Evolutionary conservation across 2,329 filamentous ascomycete species (phyloP).

Genomic region (Fusarium temperatum): DNA sequence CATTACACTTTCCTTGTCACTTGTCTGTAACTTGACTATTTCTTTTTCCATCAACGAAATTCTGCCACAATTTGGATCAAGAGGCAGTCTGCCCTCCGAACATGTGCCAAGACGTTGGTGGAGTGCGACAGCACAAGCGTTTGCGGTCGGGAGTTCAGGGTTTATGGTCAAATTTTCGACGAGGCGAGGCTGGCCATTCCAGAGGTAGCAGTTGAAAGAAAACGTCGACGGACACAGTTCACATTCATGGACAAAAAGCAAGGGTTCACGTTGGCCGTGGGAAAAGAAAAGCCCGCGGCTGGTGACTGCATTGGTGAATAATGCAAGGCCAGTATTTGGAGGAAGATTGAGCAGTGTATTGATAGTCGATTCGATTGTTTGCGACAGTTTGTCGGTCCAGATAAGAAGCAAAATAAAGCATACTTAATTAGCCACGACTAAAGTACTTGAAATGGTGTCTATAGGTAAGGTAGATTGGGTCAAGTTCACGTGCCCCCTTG

Average conservation of each 20-base stretch:
- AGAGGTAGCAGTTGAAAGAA: constrained; percentile 13
- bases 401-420: constrained; percentile 22
- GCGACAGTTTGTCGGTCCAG: constrained; percentile 5
- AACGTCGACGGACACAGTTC: constrained; percentile 17
- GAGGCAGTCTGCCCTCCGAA: constrained; percentile 29
- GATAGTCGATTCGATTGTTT: constrained; percentile 24
- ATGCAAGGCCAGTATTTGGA: constrained; percentile 1
- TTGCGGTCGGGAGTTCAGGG: constrained; percentile 43
- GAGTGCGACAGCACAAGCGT: constrained; percentile 39
- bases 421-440: constrained; percentile 2
- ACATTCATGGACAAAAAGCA: constrained; percentile 30
- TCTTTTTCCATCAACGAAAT: constrained; percentile 31
- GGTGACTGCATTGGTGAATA: constrained; percentile 1
- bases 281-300: constrained; percentile 6
- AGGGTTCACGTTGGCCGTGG: constrained; percentile 14
- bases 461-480: not conserved
- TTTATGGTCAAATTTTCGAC: constrained; percentile 30
- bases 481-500: not conserved
- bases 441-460: not conserved
- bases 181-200: constrained; percentile 12
- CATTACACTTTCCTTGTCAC: constrained; percentile 19
- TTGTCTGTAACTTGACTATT: constrained; percentile 30
- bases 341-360: constrained; percentile 24
- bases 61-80: constrained; percentile 35
- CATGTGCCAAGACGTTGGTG: constrained; percentile 23